Percentiles rank a stretch among this genome's conserved stretches.
phyloP scores from a whole-genome alignment of 2,329 filamentous ascomycete species.

The Pseudogymnoascus sp. region DNA sequence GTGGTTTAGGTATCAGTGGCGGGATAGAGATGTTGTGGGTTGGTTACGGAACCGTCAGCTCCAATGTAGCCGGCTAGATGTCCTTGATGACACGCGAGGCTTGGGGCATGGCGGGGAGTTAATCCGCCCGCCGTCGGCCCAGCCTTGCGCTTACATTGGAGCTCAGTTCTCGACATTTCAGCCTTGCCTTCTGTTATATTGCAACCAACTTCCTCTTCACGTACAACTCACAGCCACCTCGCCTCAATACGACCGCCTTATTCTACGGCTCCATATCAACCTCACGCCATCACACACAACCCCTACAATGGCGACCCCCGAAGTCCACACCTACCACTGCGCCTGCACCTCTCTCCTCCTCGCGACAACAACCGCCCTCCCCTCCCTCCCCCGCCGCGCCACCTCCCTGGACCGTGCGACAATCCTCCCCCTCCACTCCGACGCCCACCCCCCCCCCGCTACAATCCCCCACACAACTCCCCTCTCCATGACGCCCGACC shows the following conservation, averaged over 20 bases:
- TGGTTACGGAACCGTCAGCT: neutral
- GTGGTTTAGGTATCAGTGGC: neutral
- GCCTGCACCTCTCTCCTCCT: slow-evolving; percentile 58
- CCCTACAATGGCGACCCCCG: slow-evolving; percentile 8
- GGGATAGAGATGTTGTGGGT: neutral
- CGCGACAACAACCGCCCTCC: slow-evolving; percentile 46
- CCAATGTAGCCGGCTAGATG: neutral
- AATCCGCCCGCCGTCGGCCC: neutral
- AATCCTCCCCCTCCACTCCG: slow-evolving; percentile 47
- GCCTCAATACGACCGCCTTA: neutral
- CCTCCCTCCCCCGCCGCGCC: slow-evolving; percentile 44
- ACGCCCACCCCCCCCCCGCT: slow-evolving; percentile 12
- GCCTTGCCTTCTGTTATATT: neutral
- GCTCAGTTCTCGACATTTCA: neutral
- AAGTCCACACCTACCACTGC: slow-evolving; percentile 51
- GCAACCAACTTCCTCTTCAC: neutral
- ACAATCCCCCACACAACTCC: slow-evolving; percentile 38
- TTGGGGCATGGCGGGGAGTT: neutral
- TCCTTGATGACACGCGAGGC: neutral
- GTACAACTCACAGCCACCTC: neutral
- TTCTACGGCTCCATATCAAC: neutral
- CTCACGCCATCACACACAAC: neutral
- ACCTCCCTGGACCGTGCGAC: slow-evolving; percentile 42
- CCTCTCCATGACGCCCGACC: slow-evolving; percentile 39
- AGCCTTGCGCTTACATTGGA: neutral